A percentile compares a stretch with the other conserved stretches of the same genome.
These are phyloP conservation scores for Lactarius sanguifluus DNA, from an alignment of 768 basidiomycete species.

Conservation along the genomic window DNA sequence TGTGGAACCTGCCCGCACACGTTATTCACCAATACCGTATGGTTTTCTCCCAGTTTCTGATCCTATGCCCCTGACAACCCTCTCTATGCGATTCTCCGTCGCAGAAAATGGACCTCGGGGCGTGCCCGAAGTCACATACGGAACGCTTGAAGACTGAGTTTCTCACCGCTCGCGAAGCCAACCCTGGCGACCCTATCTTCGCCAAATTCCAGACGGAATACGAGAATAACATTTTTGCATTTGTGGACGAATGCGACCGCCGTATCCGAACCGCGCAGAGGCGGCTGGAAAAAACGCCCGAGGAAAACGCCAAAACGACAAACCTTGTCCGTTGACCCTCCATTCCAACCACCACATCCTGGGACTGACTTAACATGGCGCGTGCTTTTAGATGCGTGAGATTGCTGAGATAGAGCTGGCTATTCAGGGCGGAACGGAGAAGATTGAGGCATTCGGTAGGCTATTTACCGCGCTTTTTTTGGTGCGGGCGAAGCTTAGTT, in stretches of 20 bases:
- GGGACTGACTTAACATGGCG: not conserved
- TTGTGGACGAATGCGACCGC: conserved; percentile 98
- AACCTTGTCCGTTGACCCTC: conserved; percentile 64
- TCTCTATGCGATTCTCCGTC: not conserved
- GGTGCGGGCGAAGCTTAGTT: conserved; percentile 7
- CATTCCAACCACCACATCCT: not conserved
- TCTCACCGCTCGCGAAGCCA: conserved; percentile 71
- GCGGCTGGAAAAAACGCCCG: conserved; percentile 97
- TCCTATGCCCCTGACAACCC: not conserved
- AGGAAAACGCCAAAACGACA: conserved; percentile 99
- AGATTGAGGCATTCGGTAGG: conserved; percentile 90
- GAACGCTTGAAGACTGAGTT: conserved; percentile 92
- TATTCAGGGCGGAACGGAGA: conserved; percentile 97
- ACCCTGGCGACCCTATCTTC: conserved; percentile 79
- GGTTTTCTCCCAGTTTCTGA: conserved; percentile 34
- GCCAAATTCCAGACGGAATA: conserved; percentile 92
- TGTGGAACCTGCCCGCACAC: conserved; percentile 99
- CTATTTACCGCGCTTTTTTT: conserved; percentile 24
- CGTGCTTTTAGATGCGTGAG: conserved; percentile 79
- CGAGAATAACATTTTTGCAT: conserved; percentile 90
- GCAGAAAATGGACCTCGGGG: conserved; percentile 99
- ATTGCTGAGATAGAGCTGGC: conserved; percentile 99
- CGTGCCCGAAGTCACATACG: conserved; percentile 95
- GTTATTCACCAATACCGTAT: conserved; percentile 95
- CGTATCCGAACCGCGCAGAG: conserved; percentile 92